Base-by-base conservation (phyloP, 352 stramenopile genomes). In the Phytopythium boreale region DNA sequence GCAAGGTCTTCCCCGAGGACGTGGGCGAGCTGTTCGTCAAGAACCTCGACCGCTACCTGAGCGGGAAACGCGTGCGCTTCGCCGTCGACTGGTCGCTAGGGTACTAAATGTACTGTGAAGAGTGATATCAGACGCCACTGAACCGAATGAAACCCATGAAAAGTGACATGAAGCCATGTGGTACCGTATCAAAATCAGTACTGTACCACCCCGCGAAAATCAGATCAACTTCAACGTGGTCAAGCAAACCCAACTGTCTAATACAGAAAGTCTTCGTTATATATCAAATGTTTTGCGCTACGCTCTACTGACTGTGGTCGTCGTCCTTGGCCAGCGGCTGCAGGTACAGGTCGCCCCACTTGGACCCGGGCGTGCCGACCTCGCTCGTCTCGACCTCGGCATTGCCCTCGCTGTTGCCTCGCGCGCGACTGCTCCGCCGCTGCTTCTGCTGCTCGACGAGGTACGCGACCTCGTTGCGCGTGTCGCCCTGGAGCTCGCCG, bases 1-100 rank as follows among this genome's bases (percentile, higher is more conserved):
- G 82, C 34, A 74, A 83, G 26, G 93, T 90, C 39, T 87, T 89
- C 36, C 71, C 77, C 0, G 74, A 80, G 34, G 86, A 95, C 62
- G 84, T 96, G 15, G 87, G 84, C n/a, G 76, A 79, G 34, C 68
- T 96, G 5, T 92, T 97, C 36, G 41, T 87, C 12, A 70, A 76
- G 49, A 88, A 89, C 57, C 65, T 85, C 43, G 74, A 82, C 26
- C 71, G 60, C 34, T 71, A 56, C 17, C 68, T 89, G 26, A 55
- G 72, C 17, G 57, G 63, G 19, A 68, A 82, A 47, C 59, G 66
- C 15, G 58, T 88, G 31, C 46, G 71, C 22, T 85, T 80, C 55
- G 53, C 63, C 52, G 76, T 88, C 57, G 67, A 88, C 66, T 88
- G 79, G 79, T 69, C 61, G 9, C 61, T 58, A 12, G 79, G 79